Conservation (phyloP, 768 basidiomycete species). For the Xerocomus spinulosus region DNA sequence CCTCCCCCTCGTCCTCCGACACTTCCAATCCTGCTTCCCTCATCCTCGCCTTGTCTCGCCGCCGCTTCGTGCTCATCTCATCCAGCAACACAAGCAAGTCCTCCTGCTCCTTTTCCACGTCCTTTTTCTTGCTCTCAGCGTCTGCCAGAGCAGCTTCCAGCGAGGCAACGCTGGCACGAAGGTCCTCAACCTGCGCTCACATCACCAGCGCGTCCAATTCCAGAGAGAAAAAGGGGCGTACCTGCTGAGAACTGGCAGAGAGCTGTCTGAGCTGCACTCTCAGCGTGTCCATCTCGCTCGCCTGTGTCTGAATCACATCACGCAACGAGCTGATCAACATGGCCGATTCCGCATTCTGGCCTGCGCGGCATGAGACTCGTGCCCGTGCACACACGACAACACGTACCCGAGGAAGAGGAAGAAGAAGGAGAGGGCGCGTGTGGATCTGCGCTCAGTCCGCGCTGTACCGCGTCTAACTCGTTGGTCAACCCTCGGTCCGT, state of each 20-base stretch:
- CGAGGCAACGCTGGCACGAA: conserved; percentile 44
- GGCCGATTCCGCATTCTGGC: conserved; percentile 69
- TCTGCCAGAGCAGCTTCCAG: conserved; percentile 46
- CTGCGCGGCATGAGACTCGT: conserved; percentile 26
- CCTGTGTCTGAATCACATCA: conserved; percentile 77
- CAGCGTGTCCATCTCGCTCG: conserved; percentile 70
- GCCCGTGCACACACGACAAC: background rate
- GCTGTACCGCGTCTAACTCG: conserved; percentile 64
- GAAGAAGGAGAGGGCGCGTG: conserved; percentile 52
- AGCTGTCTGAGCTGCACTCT: conserved; percentile 52
- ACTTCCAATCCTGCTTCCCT: conserved; percentile 76
- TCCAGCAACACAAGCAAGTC: conserved; percentile 91
- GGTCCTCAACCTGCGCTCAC: conserved; percentile 38
- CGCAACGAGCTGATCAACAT: conserved; percentile 82
- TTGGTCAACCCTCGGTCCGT: background rate
- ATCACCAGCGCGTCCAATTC: background rate
- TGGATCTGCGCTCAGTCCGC: conserved; percentile 66
- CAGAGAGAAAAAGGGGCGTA: conserved; percentile 14
- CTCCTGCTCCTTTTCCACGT: conserved; percentile 94
- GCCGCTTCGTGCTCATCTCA: conserved; percentile 82
- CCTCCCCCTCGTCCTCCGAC: conserved; percentile 87
- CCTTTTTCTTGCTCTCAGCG: conserved; percentile 64
- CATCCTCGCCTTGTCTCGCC: conserved; percentile 77
- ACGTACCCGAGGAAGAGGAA: conserved; percentile 51
- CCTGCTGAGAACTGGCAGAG: conserved; percentile 37